A percentile compares a stretch with the other conserved stretches of the same genome.
phyloP scores from a whole-genome alignment of 331 rosid species.

The Acacia pycnantha region DNA sequence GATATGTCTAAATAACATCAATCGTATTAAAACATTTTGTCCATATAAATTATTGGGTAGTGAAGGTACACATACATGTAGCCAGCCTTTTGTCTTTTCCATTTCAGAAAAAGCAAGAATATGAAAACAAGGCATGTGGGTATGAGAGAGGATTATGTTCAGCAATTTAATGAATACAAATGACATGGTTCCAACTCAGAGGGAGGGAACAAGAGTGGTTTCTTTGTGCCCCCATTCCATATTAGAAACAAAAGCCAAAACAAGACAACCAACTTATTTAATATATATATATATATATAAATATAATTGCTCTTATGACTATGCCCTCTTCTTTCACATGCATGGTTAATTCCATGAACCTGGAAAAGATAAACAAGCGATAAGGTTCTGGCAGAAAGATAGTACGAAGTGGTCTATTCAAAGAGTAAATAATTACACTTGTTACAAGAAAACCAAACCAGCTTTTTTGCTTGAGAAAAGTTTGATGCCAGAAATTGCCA shows the following conservation, averaged over 20 bases:
- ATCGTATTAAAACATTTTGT: not conserved
- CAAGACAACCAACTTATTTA: not conserved
- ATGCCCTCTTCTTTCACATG: not conserved
- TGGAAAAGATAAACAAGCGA: not conserved
- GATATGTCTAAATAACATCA: not conserved
- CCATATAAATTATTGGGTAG: not conserved
- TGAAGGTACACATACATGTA: not conserved
- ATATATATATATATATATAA: too few relatives aligned
- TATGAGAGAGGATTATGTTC: not conserved
- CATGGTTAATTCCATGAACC: slow-evolving; percentile 31
- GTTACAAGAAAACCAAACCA: not conserved
- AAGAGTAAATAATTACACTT: not conserved
- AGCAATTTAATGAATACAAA: not conserved
- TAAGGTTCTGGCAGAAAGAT: slow-evolving; percentile 19
- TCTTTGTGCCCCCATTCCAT: slow-evolving; percentile 1
- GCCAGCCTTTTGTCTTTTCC: slow-evolving; percentile 19
- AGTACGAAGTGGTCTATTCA: not conserved
- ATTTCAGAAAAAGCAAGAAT: not conserved
- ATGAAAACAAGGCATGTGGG: slow-evolving; percentile 37
- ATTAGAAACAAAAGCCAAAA: not conserved
- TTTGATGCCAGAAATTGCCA: not conserved
- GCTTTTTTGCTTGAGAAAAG: not conserved
- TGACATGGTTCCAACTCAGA: slow-evolving; percentile 18
- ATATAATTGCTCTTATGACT: not conserved
- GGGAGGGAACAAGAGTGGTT: slow-evolving; percentile 2